phyloP scores from a whole-genome alignment of 371 early-diverging fungal species.

The Mortierella sp. region DNA sequence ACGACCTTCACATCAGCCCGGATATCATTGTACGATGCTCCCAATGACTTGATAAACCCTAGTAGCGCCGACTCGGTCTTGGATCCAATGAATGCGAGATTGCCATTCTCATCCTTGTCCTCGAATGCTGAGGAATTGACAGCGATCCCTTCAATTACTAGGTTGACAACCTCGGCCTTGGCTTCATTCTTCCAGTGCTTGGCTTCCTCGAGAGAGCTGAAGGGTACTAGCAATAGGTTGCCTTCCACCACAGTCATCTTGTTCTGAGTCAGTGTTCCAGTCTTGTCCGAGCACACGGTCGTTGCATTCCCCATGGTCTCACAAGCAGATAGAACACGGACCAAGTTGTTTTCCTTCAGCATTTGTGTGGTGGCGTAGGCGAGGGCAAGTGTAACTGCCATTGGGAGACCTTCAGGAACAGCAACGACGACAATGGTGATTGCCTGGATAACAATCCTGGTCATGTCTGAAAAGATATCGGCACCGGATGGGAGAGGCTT shows the following conservation, averaged over 20 bases:
- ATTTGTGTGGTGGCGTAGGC: slow-evolving; percentile 95
- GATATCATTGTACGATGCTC: slow-evolving; percentile 67
- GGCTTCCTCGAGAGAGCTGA: slow-evolving; percentile 53
- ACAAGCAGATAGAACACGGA: slow-evolving; percentile 93
- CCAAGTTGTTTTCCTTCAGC: slow-evolving; percentile 94
- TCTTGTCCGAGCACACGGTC: slow-evolving; percentile 97
- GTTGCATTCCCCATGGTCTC: slow-evolving; percentile 99
- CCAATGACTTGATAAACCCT: slow-evolving; percentile 71
- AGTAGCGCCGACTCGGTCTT: slow-evolving; percentile 96
- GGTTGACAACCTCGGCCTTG: slow-evolving; percentile 43
- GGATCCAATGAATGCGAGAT: slow-evolving; percentile 83
- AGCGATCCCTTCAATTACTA: slow-evolving; percentile 74
- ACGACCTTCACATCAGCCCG: slow-evolving; percentile 67
- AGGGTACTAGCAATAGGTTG: slow-evolving; percentile 58
- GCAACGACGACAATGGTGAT: slow-evolving; percentile 96
- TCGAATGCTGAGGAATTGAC: slow-evolving; percentile 94
- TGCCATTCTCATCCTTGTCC: slow-evolving; percentile 80
- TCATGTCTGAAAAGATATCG: slow-evolving; percentile 74
- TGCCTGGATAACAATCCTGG: slow-evolving; percentile 83
- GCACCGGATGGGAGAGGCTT: slow-evolving; percentile 62
- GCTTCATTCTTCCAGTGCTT: slow-evolving; percentile 58
- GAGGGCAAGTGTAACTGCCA: slow-evolving; percentile 97
- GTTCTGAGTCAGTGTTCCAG: slow-evolving; percentile 96
- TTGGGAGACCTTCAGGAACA: slow-evolving; percentile 98
- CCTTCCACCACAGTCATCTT: slow-evolving; percentile 93